These are phyloP conservation scores for Saccharum hybrid DNA, from an alignment of 202 grass and related monocot species.

Conservation along the genomic window DNA sequence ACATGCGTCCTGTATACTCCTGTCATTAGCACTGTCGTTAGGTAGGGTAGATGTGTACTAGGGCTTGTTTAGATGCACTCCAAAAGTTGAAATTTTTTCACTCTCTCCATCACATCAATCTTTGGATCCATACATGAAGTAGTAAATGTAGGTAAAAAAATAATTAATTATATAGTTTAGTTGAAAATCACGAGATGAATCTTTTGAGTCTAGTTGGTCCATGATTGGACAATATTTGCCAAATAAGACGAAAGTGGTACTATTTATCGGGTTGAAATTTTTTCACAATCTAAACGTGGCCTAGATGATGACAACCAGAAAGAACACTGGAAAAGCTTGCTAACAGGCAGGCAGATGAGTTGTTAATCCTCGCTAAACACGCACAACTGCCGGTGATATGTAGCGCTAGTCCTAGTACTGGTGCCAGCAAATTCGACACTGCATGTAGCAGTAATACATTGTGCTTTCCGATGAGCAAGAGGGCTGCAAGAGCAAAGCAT, in stretches of 20 bases:
- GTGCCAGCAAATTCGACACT: not conserved
- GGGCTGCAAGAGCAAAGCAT: not conserved
- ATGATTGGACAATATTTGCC: no score
- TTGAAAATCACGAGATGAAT: no score
- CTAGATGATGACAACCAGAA: slow-evolving; percentile 29
- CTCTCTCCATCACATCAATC: no score
- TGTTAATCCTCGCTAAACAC: not conserved
- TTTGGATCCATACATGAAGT: no score
- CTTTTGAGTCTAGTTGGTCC: no score
- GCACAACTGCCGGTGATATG: not conserved
- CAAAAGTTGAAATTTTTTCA: no score
- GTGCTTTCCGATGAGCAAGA: not conserved
- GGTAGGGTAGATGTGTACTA: not conserved
- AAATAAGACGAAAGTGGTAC: no score
- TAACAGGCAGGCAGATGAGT: slow-evolving; percentile 5
- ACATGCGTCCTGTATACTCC: slow-evolving; percentile 26
- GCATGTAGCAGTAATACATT: not conserved
- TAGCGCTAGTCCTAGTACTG: not conserved
- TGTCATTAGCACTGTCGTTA: slow-evolving; percentile 15
- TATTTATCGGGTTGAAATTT: no score
- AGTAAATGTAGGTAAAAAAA: no score
- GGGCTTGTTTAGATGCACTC: no score
- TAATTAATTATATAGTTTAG: no score
- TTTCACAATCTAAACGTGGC: no score
- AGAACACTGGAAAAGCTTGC: not conserved